Base-by-base conservation (phyloP, 2,329 filamentous ascomycete species). In the Lecanicillium sp. region DNA sequence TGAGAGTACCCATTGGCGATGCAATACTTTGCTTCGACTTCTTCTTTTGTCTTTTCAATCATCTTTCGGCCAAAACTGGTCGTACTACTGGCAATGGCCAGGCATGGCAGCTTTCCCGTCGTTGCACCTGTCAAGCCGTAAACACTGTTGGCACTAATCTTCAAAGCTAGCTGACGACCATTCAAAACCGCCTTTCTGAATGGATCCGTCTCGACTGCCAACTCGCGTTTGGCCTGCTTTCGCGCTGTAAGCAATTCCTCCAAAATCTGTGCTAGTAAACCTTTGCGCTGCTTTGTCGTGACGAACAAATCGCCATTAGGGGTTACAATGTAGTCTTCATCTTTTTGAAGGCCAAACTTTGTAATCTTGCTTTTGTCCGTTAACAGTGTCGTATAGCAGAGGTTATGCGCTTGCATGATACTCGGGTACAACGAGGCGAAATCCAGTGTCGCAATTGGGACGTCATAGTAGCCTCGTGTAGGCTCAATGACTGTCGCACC, bases 131-230 rank as follows among this genome's bases (percentile, higher is more conserved):
- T 98, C 47, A 98, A 69, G 68, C 92, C 92, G 63, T 98, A 98
- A 19, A 98, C 92, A 58, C 85, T 94, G 73, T 98, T 98, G 49
- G 92, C 92, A 52, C 87, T 95, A 61, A 98, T 74, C 63, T 98
- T 98, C 70, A 98, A 64, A 35, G 92, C 92, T 54, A 98, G 68
- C 59, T 98, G 92, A 62, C 92, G 83, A 78, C 92, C 92, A 60
- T 98, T 98, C 51, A 98, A 62, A 52, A 98, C 90, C 32, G 94
- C 94, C 63, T 95, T 95, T 59, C 92, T 95, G 76, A 98, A 98
- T 0, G 89, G 81, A 54, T 98, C 92, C 0, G 82, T 95, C 62
- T 96, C 90, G 9, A 82, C 64, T 0, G 83, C 87, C 33, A 96
- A 67, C 57, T 95, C 92, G 48, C 81, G 83, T 66, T 95, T 98